A percentile compares a stretch with the other conserved stretches of the same genome.
Conservation (phyloP, 192 early-diverging fungal species). For the Backusella mclennaniae region DNA sequence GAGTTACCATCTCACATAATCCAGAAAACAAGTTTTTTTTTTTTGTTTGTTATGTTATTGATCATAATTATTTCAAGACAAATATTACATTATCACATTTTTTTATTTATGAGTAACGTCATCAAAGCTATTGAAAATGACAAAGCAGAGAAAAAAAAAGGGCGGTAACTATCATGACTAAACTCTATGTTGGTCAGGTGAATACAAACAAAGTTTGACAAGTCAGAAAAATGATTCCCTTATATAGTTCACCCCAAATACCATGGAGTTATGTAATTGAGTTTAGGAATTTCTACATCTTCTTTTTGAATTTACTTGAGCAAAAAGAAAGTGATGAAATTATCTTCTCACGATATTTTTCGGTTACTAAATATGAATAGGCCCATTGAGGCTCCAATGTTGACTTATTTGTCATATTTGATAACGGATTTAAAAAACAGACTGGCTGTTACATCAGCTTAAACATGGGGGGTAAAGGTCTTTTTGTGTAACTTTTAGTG, state of each 20-base stretch:
- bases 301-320: neutral
- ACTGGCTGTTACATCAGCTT: neutral
- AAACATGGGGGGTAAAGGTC: neutral
- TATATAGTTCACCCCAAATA: neutral
- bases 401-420: conserved; percentile 6
- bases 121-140: neutral
- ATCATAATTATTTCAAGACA: neutral
- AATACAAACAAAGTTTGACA: neutral
- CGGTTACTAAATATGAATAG: neutral
- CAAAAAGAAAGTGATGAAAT: neutral
- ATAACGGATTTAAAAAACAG: neutral
- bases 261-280: neutral
- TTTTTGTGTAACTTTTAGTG: neutral
- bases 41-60: neutral
- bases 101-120: neutral
- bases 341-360: neutral
- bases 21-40: neutral
- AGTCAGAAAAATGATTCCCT: neutral
- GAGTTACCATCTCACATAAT: conserved; percentile 1
- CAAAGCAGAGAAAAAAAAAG: neutral
- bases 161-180: neutral
- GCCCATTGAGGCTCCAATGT: neutral
- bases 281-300: neutral
- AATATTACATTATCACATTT: neutral
- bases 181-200: neutral